These are phyloP conservation scores for Takakia lepidozioides DNA, from an alignment of 225 moss, liverwort and hornwort genomes.

Conservation along the genomic window DNA sequence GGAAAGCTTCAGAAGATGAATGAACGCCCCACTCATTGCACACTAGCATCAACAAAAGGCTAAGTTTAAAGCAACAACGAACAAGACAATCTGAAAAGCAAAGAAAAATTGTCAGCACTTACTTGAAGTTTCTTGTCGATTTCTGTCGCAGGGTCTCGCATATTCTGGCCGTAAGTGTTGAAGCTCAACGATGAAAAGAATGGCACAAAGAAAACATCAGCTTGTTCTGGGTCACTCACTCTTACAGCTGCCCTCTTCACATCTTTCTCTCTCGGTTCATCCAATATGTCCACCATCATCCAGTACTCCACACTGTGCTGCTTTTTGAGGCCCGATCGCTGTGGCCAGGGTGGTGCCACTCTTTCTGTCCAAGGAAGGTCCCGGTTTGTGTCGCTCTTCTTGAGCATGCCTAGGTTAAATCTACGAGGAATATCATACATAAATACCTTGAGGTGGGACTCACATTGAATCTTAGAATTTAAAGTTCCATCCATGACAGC, in stretches of 20 bases:
- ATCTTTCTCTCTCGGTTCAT: constrained; percentile 21
- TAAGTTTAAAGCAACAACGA: too few relatives aligned
- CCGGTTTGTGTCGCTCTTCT: constrained; percentile 21
- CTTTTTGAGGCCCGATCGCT: constrained; percentile 42
- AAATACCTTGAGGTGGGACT: constrained; percentile 42
- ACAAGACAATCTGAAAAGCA: too few relatives aligned
- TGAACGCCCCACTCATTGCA: too few relatives aligned
- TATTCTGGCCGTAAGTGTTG: constrained; percentile 32
- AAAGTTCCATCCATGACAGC: background rate
- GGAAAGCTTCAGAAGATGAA: too few relatives aligned
- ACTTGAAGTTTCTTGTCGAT: constrained; percentile 60
- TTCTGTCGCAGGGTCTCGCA: constrained; percentile 40
- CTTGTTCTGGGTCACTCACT: constrained; percentile 59
- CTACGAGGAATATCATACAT: constrained; percentile 76
- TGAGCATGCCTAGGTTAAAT: constrained; percentile 65
- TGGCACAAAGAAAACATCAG: constrained; percentile 92
- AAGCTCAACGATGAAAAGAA: constrained; percentile 79
- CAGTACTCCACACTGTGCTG: constrained; percentile 95
- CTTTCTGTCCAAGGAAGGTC: constrained; percentile 66
- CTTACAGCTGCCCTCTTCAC: constrained; percentile 34
- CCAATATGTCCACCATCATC: constrained; percentile 68
- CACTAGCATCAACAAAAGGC: too few relatives aligned
- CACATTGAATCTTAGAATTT: background rate
- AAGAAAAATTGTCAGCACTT: too few relatives aligned
- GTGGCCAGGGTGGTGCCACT: constrained; percentile 41